phyloP scores from a whole-genome alignment of 352 stramenopile genomes.

The Elongisporangium prolatum region DNA sequence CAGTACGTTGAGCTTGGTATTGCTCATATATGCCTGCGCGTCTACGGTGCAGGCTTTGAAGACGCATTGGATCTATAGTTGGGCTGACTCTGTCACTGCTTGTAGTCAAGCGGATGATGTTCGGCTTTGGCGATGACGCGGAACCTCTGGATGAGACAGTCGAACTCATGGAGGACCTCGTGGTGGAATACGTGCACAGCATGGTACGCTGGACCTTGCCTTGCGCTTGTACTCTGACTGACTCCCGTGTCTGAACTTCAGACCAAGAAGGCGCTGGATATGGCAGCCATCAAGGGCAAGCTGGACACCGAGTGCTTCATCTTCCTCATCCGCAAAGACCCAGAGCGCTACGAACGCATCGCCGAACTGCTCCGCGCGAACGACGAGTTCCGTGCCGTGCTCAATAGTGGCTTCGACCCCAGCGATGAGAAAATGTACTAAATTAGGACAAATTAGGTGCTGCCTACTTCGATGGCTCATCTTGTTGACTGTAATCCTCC shows the following conservation, averaged over 20 bases:
- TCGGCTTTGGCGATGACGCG: slow-evolving; percentile 76
- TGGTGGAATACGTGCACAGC: slow-evolving; percentile 74
- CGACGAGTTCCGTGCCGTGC: slow-evolving; percentile 77
- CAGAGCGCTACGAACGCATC: slow-evolving; percentile 77
- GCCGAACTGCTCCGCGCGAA: slow-evolving; percentile 79
- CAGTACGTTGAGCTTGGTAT: slow-evolving; percentile 43
- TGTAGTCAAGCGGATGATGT: slow-evolving; percentile 88
- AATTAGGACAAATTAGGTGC: slow-evolving; percentile 1
- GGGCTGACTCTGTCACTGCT: too few relatives aligned
- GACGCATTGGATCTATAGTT: too few relatives aligned
- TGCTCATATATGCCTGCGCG: neutral
- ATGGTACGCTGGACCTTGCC: slow-evolving; percentile 47
- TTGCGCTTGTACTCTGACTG: neutral
- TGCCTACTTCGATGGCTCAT: neutral
- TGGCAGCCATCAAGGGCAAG: slow-evolving; percentile 79
- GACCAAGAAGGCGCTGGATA: slow-evolving; percentile 85
- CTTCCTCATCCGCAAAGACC: slow-evolving; percentile 85
- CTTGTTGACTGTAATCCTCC: neutral
- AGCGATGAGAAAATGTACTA: slow-evolving; percentile 87
- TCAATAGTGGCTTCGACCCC: slow-evolving; percentile 87
- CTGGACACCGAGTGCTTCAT: slow-evolving; percentile 87
- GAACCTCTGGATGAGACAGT: slow-evolving; percentile 71
- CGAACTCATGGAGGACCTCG: slow-evolving; percentile 83
- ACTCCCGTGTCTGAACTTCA: slow-evolving; percentile 12
- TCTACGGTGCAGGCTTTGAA: neutral